phyloP scores from a whole-genome alignment of 2,329 filamentous ascomycete genomes.

The Ophiosphaerella herpotricha region DNA sequence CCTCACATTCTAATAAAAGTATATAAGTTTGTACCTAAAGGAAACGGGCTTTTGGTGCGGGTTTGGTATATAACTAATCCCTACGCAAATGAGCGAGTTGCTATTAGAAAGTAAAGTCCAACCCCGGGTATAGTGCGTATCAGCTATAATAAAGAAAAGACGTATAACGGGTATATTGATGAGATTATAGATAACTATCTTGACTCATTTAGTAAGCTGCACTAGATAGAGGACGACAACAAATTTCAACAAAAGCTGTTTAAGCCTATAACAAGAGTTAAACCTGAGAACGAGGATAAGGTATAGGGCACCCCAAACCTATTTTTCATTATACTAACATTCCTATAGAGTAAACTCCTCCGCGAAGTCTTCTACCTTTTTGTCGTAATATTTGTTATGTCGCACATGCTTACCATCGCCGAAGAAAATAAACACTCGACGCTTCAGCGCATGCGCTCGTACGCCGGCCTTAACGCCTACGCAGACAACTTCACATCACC shows the following conservation, averaged over 20 bases:
- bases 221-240: slow-evolving; percentile 52
- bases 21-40: slow-evolving; percentile 53
- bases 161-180: slow-evolving; percentile 52
- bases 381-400: slow-evolving; percentile 56
- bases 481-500: slow-evolving; percentile 45
- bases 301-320: slow-evolving; percentile 23
- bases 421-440: slow-evolving; percentile 44
- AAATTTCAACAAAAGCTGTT: slow-evolving; percentile 51
- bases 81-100: slow-evolving; percentile 37
- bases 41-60: slow-evolving; percentile 46
- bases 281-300: slow-evolving; percentile 47
- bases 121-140: slow-evolving; percentile 53
- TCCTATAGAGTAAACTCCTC: slow-evolving; percentile 45
- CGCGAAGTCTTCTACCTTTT: slow-evolving; percentile 52
- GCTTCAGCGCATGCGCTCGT: slow-evolving; percentile 46
- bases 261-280: slow-evolving; percentile 47
- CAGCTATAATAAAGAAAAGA: slow-evolving; percentile 50
- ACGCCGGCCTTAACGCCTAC: slow-evolving; percentile 34
- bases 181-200: slow-evolving; percentile 49
- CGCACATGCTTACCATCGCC: slow-evolving; percentile 52
- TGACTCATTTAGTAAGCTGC: slow-evolving; percentile 48
- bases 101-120: slow-evolving; percentile 48
- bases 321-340: background rate
- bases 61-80: slow-evolving; percentile 50
- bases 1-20: slow-evolving; percentile 52